Conservation (phyloP, 495 filamentous ascomycete species). For the Lepidopterella palustris region DNA sequence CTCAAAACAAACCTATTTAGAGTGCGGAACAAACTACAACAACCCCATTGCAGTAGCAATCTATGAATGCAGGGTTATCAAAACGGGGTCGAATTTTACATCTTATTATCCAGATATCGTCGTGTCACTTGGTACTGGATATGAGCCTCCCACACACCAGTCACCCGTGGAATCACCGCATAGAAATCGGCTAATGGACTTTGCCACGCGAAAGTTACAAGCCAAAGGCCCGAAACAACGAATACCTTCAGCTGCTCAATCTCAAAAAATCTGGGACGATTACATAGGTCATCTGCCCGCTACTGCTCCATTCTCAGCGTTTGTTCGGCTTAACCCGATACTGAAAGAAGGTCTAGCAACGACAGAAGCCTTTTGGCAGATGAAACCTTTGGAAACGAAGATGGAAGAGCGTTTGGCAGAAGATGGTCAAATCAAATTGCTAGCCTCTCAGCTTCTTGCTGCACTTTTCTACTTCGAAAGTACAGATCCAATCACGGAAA, state of each 20-base stretch:
- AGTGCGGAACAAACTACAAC: background rate
- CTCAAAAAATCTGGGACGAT: conserved; percentile 2
- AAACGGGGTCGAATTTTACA: background rate
- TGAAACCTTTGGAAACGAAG: background rate
- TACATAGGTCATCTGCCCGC: background rate
- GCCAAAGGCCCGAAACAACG: background rate
- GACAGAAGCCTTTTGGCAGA: background rate
- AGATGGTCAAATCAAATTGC: background rate
- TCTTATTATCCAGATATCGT: background rate
- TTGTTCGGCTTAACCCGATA: background rate
- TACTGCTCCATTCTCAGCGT: background rate
- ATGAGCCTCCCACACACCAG: background rate
- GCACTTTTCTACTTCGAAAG: conserved; percentile 2
- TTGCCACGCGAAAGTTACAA: background rate
- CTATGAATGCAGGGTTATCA: background rate
- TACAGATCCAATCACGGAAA: background rate
- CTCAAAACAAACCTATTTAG: background rate
- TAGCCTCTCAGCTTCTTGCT: background rate
- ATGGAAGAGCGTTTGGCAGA: background rate
- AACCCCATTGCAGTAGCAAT: background rate
- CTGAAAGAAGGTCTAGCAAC: background rate
- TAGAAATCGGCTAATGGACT: background rate
- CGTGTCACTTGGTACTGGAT: background rate
- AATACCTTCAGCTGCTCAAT: background rate
- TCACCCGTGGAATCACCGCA: background rate